phyloP scores from a whole-genome alignment of 1,284 basidiomycete species.

The Abortiporus biennis region DNA sequence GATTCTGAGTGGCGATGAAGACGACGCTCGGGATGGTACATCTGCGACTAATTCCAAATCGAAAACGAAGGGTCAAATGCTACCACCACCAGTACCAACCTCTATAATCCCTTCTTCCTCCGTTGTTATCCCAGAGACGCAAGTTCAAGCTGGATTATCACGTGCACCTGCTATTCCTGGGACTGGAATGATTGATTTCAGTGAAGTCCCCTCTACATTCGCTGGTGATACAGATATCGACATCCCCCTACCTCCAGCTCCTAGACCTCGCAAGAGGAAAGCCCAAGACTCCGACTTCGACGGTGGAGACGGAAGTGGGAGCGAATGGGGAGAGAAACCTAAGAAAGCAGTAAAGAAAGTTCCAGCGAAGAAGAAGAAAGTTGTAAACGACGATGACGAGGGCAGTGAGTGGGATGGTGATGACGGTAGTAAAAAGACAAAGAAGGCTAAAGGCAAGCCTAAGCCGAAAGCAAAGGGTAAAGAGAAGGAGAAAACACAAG shows the following conservation, averaged over 20 bases:
- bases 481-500: conserved; percentile 12
- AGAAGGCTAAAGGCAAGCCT: conserved; percentile 13
- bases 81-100: conserved; percentile 12
- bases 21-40: conserved; percentile 1
- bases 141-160: no score
- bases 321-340: neutral
- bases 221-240: conserved; percentile 10
- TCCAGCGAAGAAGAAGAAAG: conserved; percentile 11
- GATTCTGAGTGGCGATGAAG: conserved; percentile 22
- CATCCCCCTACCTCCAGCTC: neutral
- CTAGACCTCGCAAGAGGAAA: conserved; percentile 6
- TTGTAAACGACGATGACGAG: conserved; percentile 17
- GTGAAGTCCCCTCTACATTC: conserved; percentile 11
- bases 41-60: neutral
- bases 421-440: conserved; percentile 4
- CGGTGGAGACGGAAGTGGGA: conserved; percentile 1
- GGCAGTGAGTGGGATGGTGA: conserved; percentile 21
- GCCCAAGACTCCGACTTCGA: conserved; percentile 5
- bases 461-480: conserved; percentile 18
- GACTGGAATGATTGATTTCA: no score
- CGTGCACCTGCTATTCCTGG: no score
- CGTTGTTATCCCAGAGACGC: neutral
- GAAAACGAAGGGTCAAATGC: conserved; percentile 5
- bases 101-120: no score
- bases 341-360: conserved; percentile 3